Evolutionary conservation across 2,329 filamentous ascomycete genomes (phyloP), one percentile per base, ranked within the genome.

Genomic region (Cladophialophora psammophila): DNA sequence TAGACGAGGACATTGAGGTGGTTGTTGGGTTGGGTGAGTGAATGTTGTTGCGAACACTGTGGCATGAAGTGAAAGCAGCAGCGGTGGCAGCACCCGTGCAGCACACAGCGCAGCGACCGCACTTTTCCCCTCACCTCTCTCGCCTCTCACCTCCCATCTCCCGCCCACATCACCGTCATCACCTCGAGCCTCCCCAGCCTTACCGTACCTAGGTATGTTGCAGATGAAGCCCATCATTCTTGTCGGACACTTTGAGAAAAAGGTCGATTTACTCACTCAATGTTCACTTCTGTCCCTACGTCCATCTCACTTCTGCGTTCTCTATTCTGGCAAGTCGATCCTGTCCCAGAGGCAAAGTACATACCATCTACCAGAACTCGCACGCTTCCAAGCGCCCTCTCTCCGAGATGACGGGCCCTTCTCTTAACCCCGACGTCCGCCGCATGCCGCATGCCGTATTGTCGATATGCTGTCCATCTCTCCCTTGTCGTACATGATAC

Each of bases 31-130:
- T 10, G 13, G 34, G 26, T 31, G 38, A 61, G 20, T 57, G 60
- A 63, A 48, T 38, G 34, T 38, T 61, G 45, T 55, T 64, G 34
- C 40, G 60, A 65, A 69, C 67, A 69, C 67, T 40, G 26, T 69
- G 67, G 67, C 67, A 64, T 61, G 60, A 66, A 55, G 52, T 55
- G 52, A n/a, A 36, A 36, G 26, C 26, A 55, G 13, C 36, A 45
- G 50, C 20, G 32, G 26, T 26, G 26, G 26, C 26, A 26, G 26
- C 26, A 26, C 26, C 26, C 26, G 26, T 26, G 26, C 26, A 26
- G 26, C 26, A 26, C 26, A 26, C 50, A 54, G 26, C 10, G 15
- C 50, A 13, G 26, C 12, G 12, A 55, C 12, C 6, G 10, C 52
- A 35, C 20, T 40, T 36, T 57, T 26, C 35, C 54, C 34, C 50